These are phyloP conservation scores for Kitagawia praeruptora DNA, from an alignment of 129 eudicot species.

Conservation along the genomic window DNA sequence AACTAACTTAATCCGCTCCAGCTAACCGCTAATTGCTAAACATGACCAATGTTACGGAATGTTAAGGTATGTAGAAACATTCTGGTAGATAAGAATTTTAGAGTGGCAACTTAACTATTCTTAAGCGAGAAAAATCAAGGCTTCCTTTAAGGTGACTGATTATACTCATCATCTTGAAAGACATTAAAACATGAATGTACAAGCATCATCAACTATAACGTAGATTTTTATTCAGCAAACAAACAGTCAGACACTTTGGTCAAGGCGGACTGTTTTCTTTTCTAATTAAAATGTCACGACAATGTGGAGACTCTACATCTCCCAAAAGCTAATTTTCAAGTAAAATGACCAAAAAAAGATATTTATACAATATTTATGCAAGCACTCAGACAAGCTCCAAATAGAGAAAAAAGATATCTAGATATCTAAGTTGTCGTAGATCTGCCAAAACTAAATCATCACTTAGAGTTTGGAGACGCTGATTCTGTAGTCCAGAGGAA, in stretches of 20 bases:
- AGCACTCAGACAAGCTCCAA: constrained; percentile 15
- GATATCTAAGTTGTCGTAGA: constrained; percentile 74
- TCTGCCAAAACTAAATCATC: constrained; percentile 31
- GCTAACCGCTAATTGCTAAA: too few species aligned
- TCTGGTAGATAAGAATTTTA: not conserved
- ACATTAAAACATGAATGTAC: not conserved
- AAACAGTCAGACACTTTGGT: not conserved
- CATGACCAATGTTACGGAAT: too few species aligned
- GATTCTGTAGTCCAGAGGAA: constrained; percentile 4
- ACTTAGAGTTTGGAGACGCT: constrained; percentile 1
- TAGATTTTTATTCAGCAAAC: not conserved
- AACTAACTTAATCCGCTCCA: too few species aligned
- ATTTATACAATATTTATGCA: too few species aligned
- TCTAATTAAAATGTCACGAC: not conserved
- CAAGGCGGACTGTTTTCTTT: not conserved
- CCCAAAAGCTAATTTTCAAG: not conserved
- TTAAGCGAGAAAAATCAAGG: constrained; percentile 80
- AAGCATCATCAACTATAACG: not conserved
- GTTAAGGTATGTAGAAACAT: not conserved
- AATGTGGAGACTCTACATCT: not conserved
- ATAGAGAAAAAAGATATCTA: constrained; percentile 26
- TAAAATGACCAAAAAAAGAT: too few species aligned
- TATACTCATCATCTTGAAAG: constrained; percentile 78
- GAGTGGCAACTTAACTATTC: constrained; percentile 61
- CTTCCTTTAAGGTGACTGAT: constrained; percentile 83